A percentile compares a stretch with the other conserved stretches of the same genome.
Evolutionary conservation across 225 moss, liverwort and hornwort genomes (phyloP).

Genomic region (Asterella californica): DNA sequence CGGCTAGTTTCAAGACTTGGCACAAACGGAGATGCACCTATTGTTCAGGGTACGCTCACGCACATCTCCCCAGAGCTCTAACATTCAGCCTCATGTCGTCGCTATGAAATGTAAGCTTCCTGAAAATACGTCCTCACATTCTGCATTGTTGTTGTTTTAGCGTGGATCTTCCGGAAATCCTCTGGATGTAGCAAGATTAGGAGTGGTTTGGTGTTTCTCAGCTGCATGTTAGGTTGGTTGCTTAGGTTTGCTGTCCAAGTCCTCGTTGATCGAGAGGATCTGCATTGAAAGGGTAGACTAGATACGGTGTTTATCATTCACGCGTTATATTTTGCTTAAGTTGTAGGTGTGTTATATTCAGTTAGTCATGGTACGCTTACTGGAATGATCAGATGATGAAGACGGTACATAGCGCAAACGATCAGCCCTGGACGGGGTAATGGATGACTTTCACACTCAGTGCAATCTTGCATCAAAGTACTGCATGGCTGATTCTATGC

Average conservation of each 20-base stretch:
- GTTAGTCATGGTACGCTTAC: slow-evolving; percentile 55
- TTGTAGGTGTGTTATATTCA: slow-evolving; percentile 1
- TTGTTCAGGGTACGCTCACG: slow-evolving; percentile 93
- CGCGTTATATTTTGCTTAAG: neutral
- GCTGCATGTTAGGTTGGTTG: neutral
- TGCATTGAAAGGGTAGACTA: neutral
- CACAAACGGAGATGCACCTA: slow-evolving; percentile 62
- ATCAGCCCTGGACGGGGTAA: slow-evolving; percentile 27
- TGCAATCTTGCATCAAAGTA: slow-evolving; percentile 24
- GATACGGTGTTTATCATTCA: neutral
- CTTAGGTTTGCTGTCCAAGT: neutral
- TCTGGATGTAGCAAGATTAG: neutral
- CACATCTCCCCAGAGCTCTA: slow-evolving; percentile 85
- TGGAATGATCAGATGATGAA: slow-evolving; percentile 91
- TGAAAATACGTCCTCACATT: slow-evolving; percentile 6
- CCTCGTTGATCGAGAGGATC: neutral
- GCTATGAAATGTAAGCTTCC: slow-evolving; percentile 12
- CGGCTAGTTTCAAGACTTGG: slow-evolving; percentile 82
- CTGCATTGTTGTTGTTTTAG: neutral
- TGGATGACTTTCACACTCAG: slow-evolving; percentile 17
- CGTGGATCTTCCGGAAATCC: neutral
- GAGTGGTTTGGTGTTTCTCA: neutral
- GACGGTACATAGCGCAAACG: slow-evolving; percentile 88
- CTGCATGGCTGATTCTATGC: slow-evolving; percentile 57
- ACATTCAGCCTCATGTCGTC: slow-evolving; percentile 20